Evolutionary conservation across 225 moss, liverwort and hornwort genomes (phyloP).

Genomic region (Bryum argenteum): DNA sequence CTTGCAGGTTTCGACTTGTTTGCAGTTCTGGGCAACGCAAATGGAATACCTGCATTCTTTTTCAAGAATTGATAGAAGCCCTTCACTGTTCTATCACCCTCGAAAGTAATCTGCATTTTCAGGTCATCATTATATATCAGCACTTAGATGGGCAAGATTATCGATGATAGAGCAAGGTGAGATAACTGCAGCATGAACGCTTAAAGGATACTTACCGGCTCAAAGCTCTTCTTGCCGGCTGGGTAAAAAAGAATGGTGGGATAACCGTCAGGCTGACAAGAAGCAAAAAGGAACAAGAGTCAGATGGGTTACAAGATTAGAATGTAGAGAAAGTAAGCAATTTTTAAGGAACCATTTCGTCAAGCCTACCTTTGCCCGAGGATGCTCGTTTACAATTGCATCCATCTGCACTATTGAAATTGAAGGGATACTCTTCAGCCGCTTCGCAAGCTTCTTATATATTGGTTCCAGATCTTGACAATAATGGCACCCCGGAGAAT

Average conservation of each 20-base stretch:
- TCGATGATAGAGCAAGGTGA: not conserved
- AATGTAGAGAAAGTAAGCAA: not conserved
- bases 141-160: constrained; percentile 1
- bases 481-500: constrained; percentile 78
- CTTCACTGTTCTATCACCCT: constrained; percentile 84
- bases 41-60: constrained; percentile 84
- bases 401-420: constrained; percentile 92
- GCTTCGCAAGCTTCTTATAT: constrained; percentile 79
- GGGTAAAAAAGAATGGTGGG: constrained; percentile 91
- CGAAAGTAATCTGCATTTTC: constrained; percentile 72
- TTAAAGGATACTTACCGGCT: constrained; percentile 60
- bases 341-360: not conserved
- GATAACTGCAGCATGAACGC: not conserved
- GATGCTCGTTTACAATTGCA: constrained; percentile 78
- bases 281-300: constrained; percentile 20
- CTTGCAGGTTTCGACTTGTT: constrained; percentile 31
- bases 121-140: constrained; percentile 26
- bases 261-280: constrained; percentile 78
- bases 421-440: constrained; percentile 66
- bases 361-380: constrained; percentile 70
- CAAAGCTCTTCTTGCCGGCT: constrained; percentile 95
- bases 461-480: constrained; percentile 81
- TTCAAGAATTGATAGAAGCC: constrained; percentile 88
- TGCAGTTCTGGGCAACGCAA: constrained; percentile 63
- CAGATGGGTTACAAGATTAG: constrained; percentile 17